phyloP scores from a whole-genome alignment of 139 green algal species.

The Coelastrella sp. region DNA sequence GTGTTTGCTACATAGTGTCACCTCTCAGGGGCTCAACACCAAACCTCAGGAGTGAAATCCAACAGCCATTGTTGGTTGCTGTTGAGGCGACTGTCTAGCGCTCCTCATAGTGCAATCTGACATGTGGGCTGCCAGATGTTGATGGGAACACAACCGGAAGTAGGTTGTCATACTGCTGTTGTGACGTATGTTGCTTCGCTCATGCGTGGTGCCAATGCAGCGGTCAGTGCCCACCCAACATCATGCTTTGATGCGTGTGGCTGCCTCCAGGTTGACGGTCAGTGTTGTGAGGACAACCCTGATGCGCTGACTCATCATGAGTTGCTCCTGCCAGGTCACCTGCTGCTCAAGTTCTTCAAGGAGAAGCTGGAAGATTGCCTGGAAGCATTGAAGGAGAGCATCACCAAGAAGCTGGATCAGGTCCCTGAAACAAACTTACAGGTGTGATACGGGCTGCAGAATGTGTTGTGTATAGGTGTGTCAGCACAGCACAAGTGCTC shows the following conservation, averaged over 20 bases:
- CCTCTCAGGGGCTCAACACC: no score
- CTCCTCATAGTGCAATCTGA: no score
- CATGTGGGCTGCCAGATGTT: no score
- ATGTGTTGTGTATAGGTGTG: background rate
- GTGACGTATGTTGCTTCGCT: background rate
- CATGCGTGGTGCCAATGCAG: background rate
- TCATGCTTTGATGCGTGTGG: background rate
- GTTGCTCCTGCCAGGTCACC: conserved; percentile 91
- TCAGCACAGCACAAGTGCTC: no score
- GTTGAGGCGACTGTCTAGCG: no score
- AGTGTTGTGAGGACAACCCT: conserved; percentile 91
- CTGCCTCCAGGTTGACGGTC: conserved; percentile 67
- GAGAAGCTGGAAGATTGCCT: conserved; percentile 86
- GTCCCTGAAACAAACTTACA: conserved; percentile 30
- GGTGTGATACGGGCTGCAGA: background rate
- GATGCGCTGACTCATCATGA: conserved; percentile 96
- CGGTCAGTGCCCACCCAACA: background rate
- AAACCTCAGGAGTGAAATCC: no score
- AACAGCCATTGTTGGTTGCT: no score
- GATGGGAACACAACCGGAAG: no score
- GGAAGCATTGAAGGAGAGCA: background rate
- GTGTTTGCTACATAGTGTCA: no score
- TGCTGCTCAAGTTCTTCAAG: conserved; percentile 88
- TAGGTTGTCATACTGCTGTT: no score
- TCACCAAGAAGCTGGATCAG: conserved; percentile 21